Conservation (phyloP, 192 early-diverging fungal species). For the Lobosporangium transversale region DNA sequence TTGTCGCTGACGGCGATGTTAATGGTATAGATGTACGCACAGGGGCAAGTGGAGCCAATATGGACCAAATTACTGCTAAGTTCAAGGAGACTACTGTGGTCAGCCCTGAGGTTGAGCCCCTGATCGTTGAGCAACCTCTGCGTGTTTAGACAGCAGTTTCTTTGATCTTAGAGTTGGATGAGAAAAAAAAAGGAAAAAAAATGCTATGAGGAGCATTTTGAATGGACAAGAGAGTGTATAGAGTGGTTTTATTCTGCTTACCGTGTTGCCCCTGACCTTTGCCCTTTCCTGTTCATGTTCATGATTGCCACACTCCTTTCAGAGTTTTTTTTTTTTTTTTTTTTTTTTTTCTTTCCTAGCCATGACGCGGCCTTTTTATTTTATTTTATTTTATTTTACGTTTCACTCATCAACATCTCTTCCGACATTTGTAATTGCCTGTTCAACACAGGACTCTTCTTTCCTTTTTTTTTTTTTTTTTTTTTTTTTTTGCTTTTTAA, state of each 20-base stretch:
- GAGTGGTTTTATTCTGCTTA: too few species aligned
- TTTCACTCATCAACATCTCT: neutral
- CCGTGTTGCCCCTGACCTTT: too few species aligned
- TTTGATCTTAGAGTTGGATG: too few species aligned
- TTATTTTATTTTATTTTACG: neutral
- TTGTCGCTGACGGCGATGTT: neutral
- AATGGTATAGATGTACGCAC: neutral
- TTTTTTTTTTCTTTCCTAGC: too few species aligned
- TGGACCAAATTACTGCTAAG: slow-evolving; percentile 12
- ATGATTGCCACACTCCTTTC: neutral
- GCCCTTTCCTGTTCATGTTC: too few species aligned
- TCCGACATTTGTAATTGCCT: slow-evolving; percentile 16
- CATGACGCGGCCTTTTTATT: slow-evolving; percentile 3
- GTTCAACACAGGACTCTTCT: slow-evolving; percentile 40
- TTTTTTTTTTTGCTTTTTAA: slow-evolving; percentile 1
- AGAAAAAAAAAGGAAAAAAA: too few species aligned
- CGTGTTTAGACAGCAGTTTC: slow-evolving; percentile 13
- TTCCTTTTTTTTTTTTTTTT: slow-evolving; percentile 7
- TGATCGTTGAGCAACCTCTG: slow-evolving; percentile 4
- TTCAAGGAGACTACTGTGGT: neutral
- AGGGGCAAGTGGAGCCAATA: neutral
- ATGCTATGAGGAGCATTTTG: too few species aligned
- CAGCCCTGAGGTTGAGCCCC: neutral
- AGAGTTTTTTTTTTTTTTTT: too few species aligned
- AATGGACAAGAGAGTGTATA: too few species aligned